These are phyloP conservation scores for Calocybe cyanea DNA, from an alignment of 768 basidiomycete species.

Conservation along the genomic window DNA sequence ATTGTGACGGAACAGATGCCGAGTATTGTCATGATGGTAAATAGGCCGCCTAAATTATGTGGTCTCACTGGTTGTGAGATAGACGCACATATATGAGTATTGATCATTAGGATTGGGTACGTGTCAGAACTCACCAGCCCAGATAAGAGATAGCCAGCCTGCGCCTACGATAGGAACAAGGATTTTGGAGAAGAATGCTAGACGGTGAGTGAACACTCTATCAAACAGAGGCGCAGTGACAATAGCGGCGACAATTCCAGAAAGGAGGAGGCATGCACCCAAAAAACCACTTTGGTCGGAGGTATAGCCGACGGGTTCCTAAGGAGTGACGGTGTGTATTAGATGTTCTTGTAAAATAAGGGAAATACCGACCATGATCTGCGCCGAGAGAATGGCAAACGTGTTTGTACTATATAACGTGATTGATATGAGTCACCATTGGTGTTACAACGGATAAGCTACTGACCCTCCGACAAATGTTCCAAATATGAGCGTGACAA, in stretches of 20 bases:
- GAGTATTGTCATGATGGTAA: slow-evolving; percentile 63
- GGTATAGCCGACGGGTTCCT: slow-evolving; percentile 75
- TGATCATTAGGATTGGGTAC: background rate
- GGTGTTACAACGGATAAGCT: background rate
- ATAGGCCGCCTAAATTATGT: slow-evolving; percentile 57
- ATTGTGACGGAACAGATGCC: slow-evolving; percentile 65
- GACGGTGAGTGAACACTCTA: slow-evolving; percentile 72
- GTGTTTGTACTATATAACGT: slow-evolving; percentile 44
- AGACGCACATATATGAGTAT: no score
- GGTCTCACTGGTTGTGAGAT: slow-evolving; percentile 57
- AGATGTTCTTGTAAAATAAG: background rate
- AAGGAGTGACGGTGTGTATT: background rate
- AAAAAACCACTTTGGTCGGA: slow-evolving; percentile 63
- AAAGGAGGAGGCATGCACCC: slow-evolving; percentile 61
- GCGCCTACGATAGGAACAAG: slow-evolving; percentile 58
- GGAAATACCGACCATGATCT: slow-evolving; percentile 55
- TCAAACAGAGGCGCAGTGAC: slow-evolving; percentile 75
- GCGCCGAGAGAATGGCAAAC: slow-evolving; percentile 61
- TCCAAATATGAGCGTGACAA: slow-evolving; percentile 60
- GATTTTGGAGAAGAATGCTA: slow-evolving; percentile 56
- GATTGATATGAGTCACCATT: background rate
- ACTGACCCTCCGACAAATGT: slow-evolving; percentile 61
- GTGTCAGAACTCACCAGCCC: slow-evolving; percentile 58
- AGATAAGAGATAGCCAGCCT: slow-evolving; percentile 73
- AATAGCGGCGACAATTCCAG: slow-evolving; percentile 68